Conservation (phyloP, 352 stramenopile species). For the Phytophthora hybrid region DNA sequence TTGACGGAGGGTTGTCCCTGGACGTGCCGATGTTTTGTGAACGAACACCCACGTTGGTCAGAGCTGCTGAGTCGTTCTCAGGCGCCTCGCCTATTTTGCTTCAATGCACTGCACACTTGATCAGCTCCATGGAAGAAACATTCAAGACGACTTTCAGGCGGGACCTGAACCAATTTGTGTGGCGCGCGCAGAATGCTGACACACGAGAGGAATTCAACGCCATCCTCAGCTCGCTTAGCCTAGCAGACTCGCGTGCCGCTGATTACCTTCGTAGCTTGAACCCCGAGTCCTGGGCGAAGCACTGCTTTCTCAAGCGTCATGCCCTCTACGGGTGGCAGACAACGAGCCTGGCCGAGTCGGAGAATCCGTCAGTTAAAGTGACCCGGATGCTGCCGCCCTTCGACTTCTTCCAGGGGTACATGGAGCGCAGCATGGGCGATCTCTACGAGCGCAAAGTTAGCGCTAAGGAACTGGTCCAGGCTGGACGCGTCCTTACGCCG, state of each 20-base stretch:
- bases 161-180: slow-evolving; percentile 34
- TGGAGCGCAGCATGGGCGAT: slow-evolving; percentile 53
- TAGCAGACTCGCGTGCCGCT: slow-evolving; percentile 27
- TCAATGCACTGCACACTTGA: slow-evolving; percentile 48
- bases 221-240: slow-evolving; percentile 27
- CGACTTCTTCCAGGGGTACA: slow-evolving; percentile 58
- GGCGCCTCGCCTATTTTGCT: slow-evolving; percentile 46
- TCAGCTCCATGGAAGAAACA: slow-evolving; percentile 38
- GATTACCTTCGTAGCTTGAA: slow-evolving; percentile 38
- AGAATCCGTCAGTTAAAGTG: slow-evolving; percentile 30
- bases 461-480: slow-evolving; percentile 38
- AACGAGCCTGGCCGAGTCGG: slow-evolving; percentile 33
- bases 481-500: slow-evolving; percentile 36
- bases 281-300: slow-evolving; percentile 47
- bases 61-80: slow-evolving; percentile 40
- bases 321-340: slow-evolving; percentile 53
- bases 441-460: slow-evolving; percentile 55
- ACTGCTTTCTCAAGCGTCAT: slow-evolving; percentile 47
- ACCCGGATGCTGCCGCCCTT: slow-evolving; percentile 43
- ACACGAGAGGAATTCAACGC: slow-evolving; percentile 42
- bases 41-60: slow-evolving; percentile 35
- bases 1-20: slow-evolving; percentile 36
- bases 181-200: slow-evolving; percentile 43
- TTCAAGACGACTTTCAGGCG: slow-evolving; percentile 40
- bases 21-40: slow-evolving; percentile 53